Percentiles rank a stretch among this genome's conserved stretches.
Evolutionary conservation across 2,329 filamentous ascomycete genomes (phyloP).

Genomic region (Stachybotrys echinatus): DNA sequence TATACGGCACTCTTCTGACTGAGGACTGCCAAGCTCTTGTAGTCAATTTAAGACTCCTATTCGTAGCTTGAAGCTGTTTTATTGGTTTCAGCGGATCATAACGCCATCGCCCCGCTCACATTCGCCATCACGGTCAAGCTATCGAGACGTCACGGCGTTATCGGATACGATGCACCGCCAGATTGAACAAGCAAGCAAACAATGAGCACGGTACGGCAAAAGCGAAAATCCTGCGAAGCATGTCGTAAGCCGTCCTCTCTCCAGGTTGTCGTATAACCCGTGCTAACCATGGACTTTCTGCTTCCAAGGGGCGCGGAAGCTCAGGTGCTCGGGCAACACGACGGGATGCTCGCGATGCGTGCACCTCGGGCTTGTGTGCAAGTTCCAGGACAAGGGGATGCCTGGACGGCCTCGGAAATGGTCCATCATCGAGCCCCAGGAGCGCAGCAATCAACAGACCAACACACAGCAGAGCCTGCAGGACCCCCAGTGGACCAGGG

Average conservation of each 20-base stretch:
- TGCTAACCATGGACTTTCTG: too few relatives aligned
- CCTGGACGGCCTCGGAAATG: slow-evolving; percentile 20
- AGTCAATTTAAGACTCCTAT: too few relatives aligned
- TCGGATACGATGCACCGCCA: too few relatives aligned
- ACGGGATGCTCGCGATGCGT: slow-evolving; percentile 19
- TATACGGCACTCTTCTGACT: too few relatives aligned
- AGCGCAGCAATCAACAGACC: background rate
- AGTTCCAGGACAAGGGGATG: slow-evolving; percentile 19
- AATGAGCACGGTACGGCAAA: slow-evolving; percentile 14
- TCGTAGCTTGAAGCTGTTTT: too few relatives aligned
- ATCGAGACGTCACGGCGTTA: too few relatives aligned
- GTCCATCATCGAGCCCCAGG: slow-evolving; percentile 7
- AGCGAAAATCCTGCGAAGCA: slow-evolving; percentile 20
- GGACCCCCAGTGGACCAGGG: background rate
- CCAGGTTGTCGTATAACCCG: too few relatives aligned
- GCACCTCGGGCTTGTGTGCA: slow-evolving; percentile 14
- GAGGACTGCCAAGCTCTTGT: too few relatives aligned
- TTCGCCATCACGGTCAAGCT: too few relatives aligned
- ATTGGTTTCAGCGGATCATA: too few relatives aligned
- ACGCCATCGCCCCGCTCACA: too few relatives aligned
- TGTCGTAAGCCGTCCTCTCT: slow-evolving; percentile 16
- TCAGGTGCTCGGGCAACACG: slow-evolving; percentile 20
- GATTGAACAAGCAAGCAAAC: background rate
- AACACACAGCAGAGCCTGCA: background rate
- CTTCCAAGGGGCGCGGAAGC: slow-evolving; percentile 15